phyloP scores from a whole-genome alignment of 805 yeast species.

The Candida morakotiae region DNA sequence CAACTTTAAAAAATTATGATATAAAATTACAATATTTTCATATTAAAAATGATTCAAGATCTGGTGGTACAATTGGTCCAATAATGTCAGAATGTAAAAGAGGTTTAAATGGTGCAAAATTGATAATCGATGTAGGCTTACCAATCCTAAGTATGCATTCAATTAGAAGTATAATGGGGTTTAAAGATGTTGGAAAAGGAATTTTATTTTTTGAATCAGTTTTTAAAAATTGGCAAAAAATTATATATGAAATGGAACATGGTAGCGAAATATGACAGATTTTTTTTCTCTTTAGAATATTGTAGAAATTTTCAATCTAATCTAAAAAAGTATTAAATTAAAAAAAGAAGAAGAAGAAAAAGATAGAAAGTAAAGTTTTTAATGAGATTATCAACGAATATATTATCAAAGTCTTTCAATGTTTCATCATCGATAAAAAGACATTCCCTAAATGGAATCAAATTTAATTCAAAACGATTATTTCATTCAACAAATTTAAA shows the following conservation, averaged over 20 bases:
- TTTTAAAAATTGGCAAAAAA: slow-evolving; percentile 23
- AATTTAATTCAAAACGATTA: slow-evolving; percentile 3
- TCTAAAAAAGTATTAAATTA: background rate
- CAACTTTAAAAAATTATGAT: slow-evolving; percentile 11
- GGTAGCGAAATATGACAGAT: background rate
- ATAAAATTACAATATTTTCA: slow-evolving; percentile 35
- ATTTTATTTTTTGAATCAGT: slow-evolving; percentile 28
- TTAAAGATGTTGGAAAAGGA: slow-evolving; percentile 36
- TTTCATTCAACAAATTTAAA: slow-evolving; percentile 43
- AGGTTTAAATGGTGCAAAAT: slow-evolving; percentile 12
- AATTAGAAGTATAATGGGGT: slow-evolving; percentile 35
- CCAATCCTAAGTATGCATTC: slow-evolving; percentile 43
- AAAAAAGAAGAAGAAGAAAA: background rate
- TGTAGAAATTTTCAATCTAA: background rate
- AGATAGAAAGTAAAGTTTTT: background rate
- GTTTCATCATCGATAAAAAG: no score
- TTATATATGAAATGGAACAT: slow-evolving; percentile 3
- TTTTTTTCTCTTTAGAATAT: slow-evolving; percentile 1
- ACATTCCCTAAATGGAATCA: no score
- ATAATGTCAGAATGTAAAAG: slow-evolving; percentile 33
- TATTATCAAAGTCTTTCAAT: background rate
- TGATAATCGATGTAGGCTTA: slow-evolving; percentile 37
- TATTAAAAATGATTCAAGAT: slow-evolving; percentile 35
- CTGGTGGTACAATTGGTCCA: slow-evolving; percentile 44
- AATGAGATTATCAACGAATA: slow-evolving; percentile 4